Base-by-base conservation (phyloP, 495 filamentous ascomycete species). In the Glonium stellatum region DNA sequence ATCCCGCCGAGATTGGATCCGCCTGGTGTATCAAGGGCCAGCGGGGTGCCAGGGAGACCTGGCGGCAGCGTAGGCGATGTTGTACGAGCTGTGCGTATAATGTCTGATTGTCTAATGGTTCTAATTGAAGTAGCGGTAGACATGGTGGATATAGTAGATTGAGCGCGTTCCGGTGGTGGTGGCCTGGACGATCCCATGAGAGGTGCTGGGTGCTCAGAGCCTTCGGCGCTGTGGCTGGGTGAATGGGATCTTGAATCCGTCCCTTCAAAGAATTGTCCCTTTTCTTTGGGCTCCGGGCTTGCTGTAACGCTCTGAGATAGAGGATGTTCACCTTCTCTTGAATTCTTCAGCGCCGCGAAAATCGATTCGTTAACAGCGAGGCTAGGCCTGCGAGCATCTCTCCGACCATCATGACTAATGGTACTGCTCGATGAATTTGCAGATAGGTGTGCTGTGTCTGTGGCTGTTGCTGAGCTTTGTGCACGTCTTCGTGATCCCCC, bases 241-340 rank as follows among this genome's bases (percentile, higher is more conserved):
- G 72, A 74, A 63, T 57, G 73, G 67, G 61, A 75, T 60, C 39
- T 68, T 67, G 63, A 70, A 23, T 31, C 21, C 21, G 55, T 51
- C 10, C 62, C 69, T 76, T 77, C 67, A 75, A 76, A 69, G 74
- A 68, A 67, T 68, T 65, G 56, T n/a, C 74, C 57, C 64, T 76
- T 66, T 53, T 77, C 57, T 67, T 67, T 60, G 69, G 72, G n/a
- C 74, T 85, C 82, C 0, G 90, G 90, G 69, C 84, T 89, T 18
- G 83, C 89, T 34, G 84, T 85, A 34, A 89, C 82, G 64, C 89
- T 95, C 61, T 89, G 87, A 9, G 89, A 85, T n/a, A 95, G 72
- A 18, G 90, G 90, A 69, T 95, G 90, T 39, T 90, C 87, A 15
- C 74, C 69, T 64, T 81, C 80, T 59, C 69, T 69, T 31, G 78